Evolutionary conservation across 768 basidiomycete species (phyloP), one percentile per base, ranked within the genome.

Genomic region (Amanita thiersii): DNA sequence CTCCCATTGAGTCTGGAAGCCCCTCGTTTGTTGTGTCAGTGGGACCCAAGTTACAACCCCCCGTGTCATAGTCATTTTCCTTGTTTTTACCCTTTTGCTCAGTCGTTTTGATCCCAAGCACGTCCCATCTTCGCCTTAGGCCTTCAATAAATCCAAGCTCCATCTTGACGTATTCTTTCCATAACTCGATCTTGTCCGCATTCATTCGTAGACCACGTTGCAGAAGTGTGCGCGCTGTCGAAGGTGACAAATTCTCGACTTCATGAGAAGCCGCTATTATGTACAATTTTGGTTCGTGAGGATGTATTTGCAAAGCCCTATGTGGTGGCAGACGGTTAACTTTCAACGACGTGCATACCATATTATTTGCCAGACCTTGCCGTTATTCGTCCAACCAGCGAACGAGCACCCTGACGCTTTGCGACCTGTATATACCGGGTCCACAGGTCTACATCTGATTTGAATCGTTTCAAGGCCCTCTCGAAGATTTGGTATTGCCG

Each of bases 401-500:
- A 77, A 11, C 77, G 68, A 33, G 91, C 90, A 0, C 79, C 78
- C 55, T 89, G 81, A 34, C 76, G 70, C 58, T 87, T 83, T 1
- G 90, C 91, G 15, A 89, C 71, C 44, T 87, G 72, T 36, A 93
- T 79, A 55, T 94, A 96, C 49, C 92, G 83, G 36, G 86, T 65
- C 92, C 92, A 97, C 6, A 93, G 70, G 3, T 72, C 79, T 4
- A 94, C 70, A 56, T 97, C 92, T 7, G 73, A 73, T 52, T 88
- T 89, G 74, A 97, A 96, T 54, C 82, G 86, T 56, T 75, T 81
- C 15, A 92, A 68, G 1, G 88, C 92, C 14, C 92, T 78, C 58
- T 94, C 89, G 50, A 94, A 90, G 44, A 94, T 89, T 47, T 88
- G 82, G 57, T 89, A 82, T 53, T 90, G 85, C 50, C 91, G 62